A percentile compares a stretch with the other conserved stretches of the same genome.
Conservation (phyloP, 1,284 basidiomycete species). For the Ceratobasidium sp. region DNA sequence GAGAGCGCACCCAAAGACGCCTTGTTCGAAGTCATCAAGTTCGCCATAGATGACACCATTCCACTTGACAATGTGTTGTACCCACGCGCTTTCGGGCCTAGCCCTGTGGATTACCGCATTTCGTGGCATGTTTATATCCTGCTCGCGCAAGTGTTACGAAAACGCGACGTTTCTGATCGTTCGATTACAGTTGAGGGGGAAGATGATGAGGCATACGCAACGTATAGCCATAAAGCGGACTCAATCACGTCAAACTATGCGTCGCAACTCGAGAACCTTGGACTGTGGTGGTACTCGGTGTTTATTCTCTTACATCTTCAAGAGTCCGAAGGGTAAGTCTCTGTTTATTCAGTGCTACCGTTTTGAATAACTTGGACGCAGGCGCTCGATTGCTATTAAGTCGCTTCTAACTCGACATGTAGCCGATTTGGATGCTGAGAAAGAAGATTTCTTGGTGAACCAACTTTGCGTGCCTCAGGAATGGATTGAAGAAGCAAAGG, state of each 20-base stretch:
- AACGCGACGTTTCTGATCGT: slow-evolving; percentile 89
- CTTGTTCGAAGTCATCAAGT: slow-evolving; percentile 84
- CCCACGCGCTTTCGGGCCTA: slow-evolving; percentile 81
- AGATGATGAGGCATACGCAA: slow-evolving; percentile 62
- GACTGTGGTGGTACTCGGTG: slow-evolving; percentile 85
- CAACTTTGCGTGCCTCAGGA: slow-evolving; percentile 82
- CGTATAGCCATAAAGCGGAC: slow-evolving; percentile 82
- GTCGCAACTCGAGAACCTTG: slow-evolving; percentile 84
- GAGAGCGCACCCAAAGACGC: slow-evolving; percentile 68
- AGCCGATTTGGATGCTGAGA: slow-evolving; percentile 75
- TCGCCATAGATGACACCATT: slow-evolving; percentile 70
- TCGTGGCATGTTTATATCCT: slow-evolving; percentile 96
- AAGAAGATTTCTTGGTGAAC: slow-evolving; percentile 77
- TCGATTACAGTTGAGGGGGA: slow-evolving; percentile 56
- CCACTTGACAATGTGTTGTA: slow-evolving; percentile 64
- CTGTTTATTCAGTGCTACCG: slow-evolving; percentile 15
- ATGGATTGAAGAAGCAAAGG: slow-evolving; percentile 93
- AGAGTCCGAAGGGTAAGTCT: slow-evolving; percentile 76
- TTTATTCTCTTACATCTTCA: slow-evolving; percentile 94
- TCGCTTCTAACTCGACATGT: slow-evolving; percentile 84
- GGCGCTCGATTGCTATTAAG: slow-evolving; percentile 84
- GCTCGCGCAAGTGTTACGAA: slow-evolving; percentile 82
- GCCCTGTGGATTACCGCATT: slow-evolving; percentile 83
- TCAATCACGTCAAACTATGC: slow-evolving; percentile 87
- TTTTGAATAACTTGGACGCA: slow-evolving; percentile 54